Conservation (phyloP, 345 rosid species). For the Mallotus nudiflorus region DNA sequence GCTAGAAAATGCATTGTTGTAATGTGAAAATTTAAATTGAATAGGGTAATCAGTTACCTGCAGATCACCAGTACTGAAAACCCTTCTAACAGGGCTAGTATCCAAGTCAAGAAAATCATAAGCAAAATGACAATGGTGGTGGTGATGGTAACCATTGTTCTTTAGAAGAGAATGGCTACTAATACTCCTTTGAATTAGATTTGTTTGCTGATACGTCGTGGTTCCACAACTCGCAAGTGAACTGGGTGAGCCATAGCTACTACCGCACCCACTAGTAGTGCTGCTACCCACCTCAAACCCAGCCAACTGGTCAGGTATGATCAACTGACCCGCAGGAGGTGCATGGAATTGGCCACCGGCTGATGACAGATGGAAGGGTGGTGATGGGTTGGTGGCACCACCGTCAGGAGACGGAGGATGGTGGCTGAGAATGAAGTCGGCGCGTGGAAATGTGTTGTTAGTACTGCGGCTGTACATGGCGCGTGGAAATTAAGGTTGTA, state of each 20-base stretch:
- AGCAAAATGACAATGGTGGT: slow-evolving; percentile 31
- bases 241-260: slow-evolving; percentile 61
- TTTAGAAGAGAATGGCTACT: slow-evolving; percentile 59
- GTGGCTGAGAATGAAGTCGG: slow-evolving; percentile 17
- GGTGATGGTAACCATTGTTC: slow-evolving; percentile 31
- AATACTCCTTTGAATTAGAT: slow-evolving; percentile 56
- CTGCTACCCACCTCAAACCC: slow-evolving; percentile 17
- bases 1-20: too few species aligned
- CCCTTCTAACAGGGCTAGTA: slow-evolving; percentile 61
- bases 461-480: slow-evolving; percentile 42
- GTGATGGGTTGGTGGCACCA: slow-evolving; percentile 11
- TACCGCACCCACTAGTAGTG: slow-evolving; percentile 13
- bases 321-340: slow-evolving; percentile 31
- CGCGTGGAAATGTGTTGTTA: slow-evolving; percentile 19
- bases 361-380: not conserved
- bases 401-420: slow-evolving; percentile 23
- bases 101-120: slow-evolving; percentile 47
- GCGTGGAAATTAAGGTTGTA: too few species aligned
- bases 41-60: slow-evolving; percentile 41
- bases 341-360: slow-evolving; percentile 36
- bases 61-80: slow-evolving; percentile 77
- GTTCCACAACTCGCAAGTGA: slow-evolving; percentile 45
- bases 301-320: slow-evolving; percentile 28
- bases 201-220: slow-evolving; percentile 31
- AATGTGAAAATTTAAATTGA: too few species aligned